These are phyloP conservation scores for Vigna mungo DNA, from an alignment of 306 rosid species.

Conservation along the genomic window DNA sequence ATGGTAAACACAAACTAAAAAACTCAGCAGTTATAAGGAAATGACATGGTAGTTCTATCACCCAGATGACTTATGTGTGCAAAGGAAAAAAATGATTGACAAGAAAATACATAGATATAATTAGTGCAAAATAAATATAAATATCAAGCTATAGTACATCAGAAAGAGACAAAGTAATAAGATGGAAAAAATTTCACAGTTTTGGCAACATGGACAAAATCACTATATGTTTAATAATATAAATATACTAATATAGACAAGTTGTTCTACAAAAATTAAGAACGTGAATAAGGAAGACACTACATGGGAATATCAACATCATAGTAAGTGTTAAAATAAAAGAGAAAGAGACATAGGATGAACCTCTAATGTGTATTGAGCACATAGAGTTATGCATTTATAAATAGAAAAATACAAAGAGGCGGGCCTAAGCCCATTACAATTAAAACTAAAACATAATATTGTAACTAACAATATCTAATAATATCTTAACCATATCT, in stretches of 20 bases:
- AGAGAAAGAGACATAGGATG: no score
- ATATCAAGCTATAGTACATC: not conserved
- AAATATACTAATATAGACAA: not conserved
- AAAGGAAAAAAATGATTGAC: not conserved
- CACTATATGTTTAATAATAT: not conserved
- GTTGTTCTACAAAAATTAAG: not conserved
- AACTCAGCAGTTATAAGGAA: constrained; percentile 14
- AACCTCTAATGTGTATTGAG: no score
- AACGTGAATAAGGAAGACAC: not conserved
- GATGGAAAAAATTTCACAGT: not conserved
- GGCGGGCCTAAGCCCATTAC: no score
- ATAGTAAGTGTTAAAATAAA: not conserved
- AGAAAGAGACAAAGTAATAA: not conserved
- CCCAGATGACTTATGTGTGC: not conserved
- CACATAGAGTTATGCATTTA: no score
- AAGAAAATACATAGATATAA: not conserved
- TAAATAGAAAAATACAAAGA: no score
- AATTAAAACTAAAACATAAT: no score
- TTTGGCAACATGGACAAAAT: not conserved
- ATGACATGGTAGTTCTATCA: not conserved
- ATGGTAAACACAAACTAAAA: not conserved
- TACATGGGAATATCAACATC: not conserved
- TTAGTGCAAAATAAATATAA: not conserved
- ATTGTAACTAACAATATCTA: no score
- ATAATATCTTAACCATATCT: no score